Evolutionary conservation across 805 yeast genomes (phyloP), one percentile per base, ranked within the genome.

Genomic region (Wickerhamiella azymoides): DNA sequence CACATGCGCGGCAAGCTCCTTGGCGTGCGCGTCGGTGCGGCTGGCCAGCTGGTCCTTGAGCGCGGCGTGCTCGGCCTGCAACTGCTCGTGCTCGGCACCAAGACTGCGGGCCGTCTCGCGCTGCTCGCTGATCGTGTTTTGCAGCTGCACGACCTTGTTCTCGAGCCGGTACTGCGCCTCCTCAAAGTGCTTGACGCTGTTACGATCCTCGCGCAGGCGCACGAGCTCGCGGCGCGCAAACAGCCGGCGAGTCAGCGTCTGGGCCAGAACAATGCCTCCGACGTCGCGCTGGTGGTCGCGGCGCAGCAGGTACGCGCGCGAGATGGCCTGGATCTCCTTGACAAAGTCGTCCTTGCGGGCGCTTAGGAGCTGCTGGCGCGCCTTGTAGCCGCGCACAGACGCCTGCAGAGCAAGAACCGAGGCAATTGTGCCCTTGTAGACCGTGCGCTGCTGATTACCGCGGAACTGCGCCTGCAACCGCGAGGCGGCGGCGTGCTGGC

Each of bases 131-230:
- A 89, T 70, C 10, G 80, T 74, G 58, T 89, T 93, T 3, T 96
- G 89, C 54, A 92, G 74, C 63, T 88, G 94, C 53, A 92, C 86
- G n/a, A 93, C 96, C 70, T 93, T 92, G 65, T 92, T 92, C 64
- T 92, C 99, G 57, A 93, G 73, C 61, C 82, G 77, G 66, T 85
- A 92, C 57, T 94, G 86, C 35, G 84, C 94, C 62, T 89, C 95
- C 63, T 84, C 77, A 68, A 84, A 73, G 59, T 81, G 93, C 60
- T 80, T 80, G 39, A 85, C 94, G 13, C 95, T 84, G 61, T 84
- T 84, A 26, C 96, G 95, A 52, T 92, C 97, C n/a, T 72, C 72
- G 60, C 77, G 83, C 62, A 85, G 69, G 47, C 69, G 64, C 51
- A 67, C 65, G 55, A 84, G 74, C 60, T 81, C 80, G 43, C 66